Conservation (phyloP, 306 rosid genomes). For the Lotus japonicus region DNA sequence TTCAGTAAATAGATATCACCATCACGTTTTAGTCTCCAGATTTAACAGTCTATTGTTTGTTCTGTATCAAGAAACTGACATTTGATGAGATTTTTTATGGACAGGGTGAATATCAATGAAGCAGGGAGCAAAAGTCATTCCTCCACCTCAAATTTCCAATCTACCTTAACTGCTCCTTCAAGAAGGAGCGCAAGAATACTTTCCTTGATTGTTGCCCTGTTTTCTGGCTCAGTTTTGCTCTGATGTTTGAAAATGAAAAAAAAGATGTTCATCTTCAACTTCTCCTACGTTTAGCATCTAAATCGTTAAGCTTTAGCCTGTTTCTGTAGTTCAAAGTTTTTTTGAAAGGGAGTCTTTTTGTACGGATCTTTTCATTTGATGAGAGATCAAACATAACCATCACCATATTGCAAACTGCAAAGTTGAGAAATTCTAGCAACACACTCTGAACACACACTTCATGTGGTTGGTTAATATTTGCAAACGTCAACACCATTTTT, state of each 20-base stretch:
- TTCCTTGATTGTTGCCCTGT: background rate
- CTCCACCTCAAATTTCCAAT: conserved; percentile 34
- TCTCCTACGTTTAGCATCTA: background rate
- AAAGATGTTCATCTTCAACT: background rate
- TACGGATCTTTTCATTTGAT: too few relatives aligned
- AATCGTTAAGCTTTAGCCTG: background rate
- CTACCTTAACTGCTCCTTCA: conserved; percentile 52
- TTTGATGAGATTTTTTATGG: conserved; percentile 18
- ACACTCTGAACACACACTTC: too few relatives aligned
- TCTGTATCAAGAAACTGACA: conserved; percentile 23
- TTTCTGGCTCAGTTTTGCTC: background rate
- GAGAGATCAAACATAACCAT: too few relatives aligned
- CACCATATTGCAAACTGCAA: too few relatives aligned
- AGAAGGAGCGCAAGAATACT: conserved; percentile 48
- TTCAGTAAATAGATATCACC: background rate
- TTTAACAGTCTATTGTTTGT: background rate
- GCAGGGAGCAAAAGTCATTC: conserved; percentile 30
- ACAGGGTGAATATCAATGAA: conserved; percentile 46
- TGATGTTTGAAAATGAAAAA: too few relatives aligned
- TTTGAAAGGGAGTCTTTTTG: too few relatives aligned
- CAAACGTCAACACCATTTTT: too few relatives aligned
- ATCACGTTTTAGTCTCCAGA: background rate
- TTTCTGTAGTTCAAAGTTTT: background rate
- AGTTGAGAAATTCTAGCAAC: too few relatives aligned
- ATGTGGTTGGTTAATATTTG: too few relatives aligned